These are phyloP conservation scores for Rubia balearica DNA, from an alignment of 305 asterid genomes.

Conservation along the genomic window DNA sequence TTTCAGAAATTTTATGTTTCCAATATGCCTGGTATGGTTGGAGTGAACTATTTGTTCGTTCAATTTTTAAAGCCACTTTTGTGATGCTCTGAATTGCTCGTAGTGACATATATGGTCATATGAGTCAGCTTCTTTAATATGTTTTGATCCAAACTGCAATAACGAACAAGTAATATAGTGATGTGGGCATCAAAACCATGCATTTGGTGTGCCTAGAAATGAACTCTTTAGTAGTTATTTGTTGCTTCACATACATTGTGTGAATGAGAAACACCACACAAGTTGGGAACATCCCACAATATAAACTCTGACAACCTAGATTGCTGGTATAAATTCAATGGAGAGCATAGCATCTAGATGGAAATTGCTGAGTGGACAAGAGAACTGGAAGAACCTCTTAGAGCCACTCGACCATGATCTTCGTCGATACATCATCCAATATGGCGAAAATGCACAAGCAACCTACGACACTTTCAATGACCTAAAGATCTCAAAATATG, in stretches of 20 bases:
- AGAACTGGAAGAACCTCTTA: constrained; percentile 44
- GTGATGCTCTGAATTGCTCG: too few relatives aligned
- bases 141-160: background rate
- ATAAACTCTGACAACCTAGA: background rate
- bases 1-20: too few relatives aligned
- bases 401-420: constrained; percentile 59
- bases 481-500: constrained; percentile 37
- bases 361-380: constrained; percentile 49
- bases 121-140: too few relatives aligned
- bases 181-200: background rate
- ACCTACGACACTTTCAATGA: constrained; percentile 46
- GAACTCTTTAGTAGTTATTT: background rate
- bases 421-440: constrained; percentile 50
- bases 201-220: constrained; percentile 2
- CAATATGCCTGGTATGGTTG: too few relatives aligned
- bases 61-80: too few relatives aligned
- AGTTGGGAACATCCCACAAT: background rate
- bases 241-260: constrained; percentile 6
- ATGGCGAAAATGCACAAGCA: constrained; percentile 54
- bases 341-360: constrained; percentile 32
- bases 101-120: too few relatives aligned
- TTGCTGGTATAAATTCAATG: background rate
- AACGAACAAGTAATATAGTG: background rate
- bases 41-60: too few relatives aligned
- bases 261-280: background rate